These are phyloP conservation scores for Aspergillus felis DNA, from an alignment of 2,329 filamentous ascomycete genomes.

Conservation along the genomic window DNA sequence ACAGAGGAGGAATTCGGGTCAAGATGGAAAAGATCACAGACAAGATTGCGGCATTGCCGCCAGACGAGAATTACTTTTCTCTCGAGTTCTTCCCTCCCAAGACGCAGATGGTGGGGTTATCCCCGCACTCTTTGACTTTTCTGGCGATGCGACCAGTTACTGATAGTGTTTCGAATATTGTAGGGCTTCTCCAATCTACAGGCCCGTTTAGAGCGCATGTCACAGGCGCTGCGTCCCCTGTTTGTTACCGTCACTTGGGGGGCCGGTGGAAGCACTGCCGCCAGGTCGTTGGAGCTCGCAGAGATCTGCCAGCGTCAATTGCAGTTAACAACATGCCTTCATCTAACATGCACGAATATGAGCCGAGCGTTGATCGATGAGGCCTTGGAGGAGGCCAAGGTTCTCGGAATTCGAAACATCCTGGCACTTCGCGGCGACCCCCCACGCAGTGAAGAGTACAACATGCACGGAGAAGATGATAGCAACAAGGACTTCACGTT, in stretches of 20 bases:
- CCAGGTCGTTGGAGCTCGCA: conserved; percentile 87
- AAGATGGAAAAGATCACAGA: conserved; percentile 84
- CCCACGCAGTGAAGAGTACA: conserved; percentile 83
- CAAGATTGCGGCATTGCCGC: conserved; percentile 86
- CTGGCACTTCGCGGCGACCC: conserved; percentile 88
- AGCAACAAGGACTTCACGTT: conserved; percentile 78
- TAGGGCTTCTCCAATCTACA: conserved; percentile 88
- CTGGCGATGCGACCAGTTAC: conserved; percentile 10
- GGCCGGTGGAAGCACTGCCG: conserved; percentile 85
- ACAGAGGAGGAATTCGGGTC: conserved; percentile 5
- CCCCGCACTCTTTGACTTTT: conserved; percentile 18
- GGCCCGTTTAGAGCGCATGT: conserved; percentile 91
- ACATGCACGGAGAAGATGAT: conserved; percentile 57
- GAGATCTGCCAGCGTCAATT: conserved; percentile 92
- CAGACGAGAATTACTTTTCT: conserved; percentile 82
- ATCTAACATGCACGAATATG: conserved; percentile 98
- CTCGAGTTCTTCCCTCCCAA: conserved; percentile 99
- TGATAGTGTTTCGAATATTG: conserved; percentile 18
- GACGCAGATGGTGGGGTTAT: conserved; percentile 68
- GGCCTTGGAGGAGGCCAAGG: conserved; percentile 85
- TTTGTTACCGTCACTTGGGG: conserved; percentile 99
- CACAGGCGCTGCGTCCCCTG: conserved; percentile 79
- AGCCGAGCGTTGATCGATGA: conserved; percentile 79
- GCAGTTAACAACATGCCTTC: conserved; percentile 88
- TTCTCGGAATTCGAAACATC: conserved; percentile 87